Evolutionary conservation across 225 moss, liverwort and hornwort genomes (phyloP).

Genomic region (Antitrichia curtipendula): DNA sequence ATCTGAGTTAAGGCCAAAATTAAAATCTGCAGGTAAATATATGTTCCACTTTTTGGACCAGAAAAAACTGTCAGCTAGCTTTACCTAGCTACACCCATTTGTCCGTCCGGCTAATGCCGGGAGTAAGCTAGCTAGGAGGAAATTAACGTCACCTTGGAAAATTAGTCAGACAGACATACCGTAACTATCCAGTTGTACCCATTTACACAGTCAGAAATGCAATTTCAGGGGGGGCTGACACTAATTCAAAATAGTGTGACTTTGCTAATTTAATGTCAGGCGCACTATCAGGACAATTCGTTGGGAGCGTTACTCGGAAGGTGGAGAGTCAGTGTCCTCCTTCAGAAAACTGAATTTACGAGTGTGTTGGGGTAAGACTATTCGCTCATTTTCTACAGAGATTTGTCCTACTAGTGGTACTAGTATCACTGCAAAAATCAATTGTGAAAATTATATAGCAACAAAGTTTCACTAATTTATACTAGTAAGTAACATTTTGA

Average conservation of each 20-base stretch:
- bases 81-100: background rate
- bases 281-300: accelerated
- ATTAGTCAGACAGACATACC: background rate
- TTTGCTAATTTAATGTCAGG: background rate
- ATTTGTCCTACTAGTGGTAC: background rate
- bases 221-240: background rate
- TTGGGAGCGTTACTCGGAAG: background rate
- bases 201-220: background rate
- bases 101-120: background rate
- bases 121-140: background rate
- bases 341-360: background rate
- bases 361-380: background rate
- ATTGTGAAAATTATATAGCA: background rate
- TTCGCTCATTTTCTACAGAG: background rate
- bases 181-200: background rate
- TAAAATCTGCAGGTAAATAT: background rate
- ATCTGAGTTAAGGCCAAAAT: background rate
- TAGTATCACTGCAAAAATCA: background rate
- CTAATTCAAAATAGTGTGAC: background rate
- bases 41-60: background rate
- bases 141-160: background rate
- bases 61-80: background rate
- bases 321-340: background rate
- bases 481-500: background rate
- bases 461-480: background rate